phyloP scores from a whole-genome alignment of 495 filamentous ascomycete species.

The Melanomma pulvis-pyrius region DNA sequence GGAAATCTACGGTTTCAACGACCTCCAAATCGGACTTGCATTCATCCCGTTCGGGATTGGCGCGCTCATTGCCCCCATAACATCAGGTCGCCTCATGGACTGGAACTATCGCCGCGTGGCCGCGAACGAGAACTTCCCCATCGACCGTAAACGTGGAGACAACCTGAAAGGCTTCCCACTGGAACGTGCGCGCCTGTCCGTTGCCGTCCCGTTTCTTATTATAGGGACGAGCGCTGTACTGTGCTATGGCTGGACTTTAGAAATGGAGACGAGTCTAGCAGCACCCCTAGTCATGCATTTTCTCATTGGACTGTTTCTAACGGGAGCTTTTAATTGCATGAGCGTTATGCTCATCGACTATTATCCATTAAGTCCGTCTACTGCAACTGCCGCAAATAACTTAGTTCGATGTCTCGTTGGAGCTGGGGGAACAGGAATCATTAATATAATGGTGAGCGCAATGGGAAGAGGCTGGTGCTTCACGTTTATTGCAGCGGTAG shows the following conservation, averaged over 20 bases:
- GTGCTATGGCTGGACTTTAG: conserved; percentile 49
- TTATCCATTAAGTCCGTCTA: conserved; percentile 61
- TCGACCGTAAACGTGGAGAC: conserved; percentile 40
- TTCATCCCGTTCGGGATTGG: conserved; percentile 45
- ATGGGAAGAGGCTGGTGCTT: conserved; percentile 73
- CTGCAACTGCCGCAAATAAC: conserved; percentile 73
- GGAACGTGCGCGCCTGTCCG: conserved; percentile 52
- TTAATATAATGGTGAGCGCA: conserved; percentile 65
- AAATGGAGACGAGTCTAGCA: conserved; percentile 36
- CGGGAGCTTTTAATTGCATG: conserved; percentile 57
- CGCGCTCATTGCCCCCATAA: conserved; percentile 33
- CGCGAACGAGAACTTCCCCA: conserved; percentile 45
- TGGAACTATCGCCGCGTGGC: conserved; percentile 50
- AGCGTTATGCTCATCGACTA: conserved; percentile 67
- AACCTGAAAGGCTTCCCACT: conserved; percentile 55
- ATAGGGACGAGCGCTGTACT: conserved; percentile 38
- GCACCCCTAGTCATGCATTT: conserved; percentile 59
- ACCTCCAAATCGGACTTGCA: conserved; percentile 68
- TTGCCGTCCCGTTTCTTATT: conserved; percentile 34
- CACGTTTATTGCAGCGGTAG: conserved; percentile 63
- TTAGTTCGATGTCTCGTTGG: conserved; percentile 68
- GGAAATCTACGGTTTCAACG: conserved; percentile 64
- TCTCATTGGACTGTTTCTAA: conserved; percentile 59
- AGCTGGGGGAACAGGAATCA: conserved; percentile 65
- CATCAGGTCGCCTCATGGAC: conserved; percentile 45